phyloP scores from a whole-genome alignment of 768 basidiomycete species.

The Pulveroboletus frians region DNA sequence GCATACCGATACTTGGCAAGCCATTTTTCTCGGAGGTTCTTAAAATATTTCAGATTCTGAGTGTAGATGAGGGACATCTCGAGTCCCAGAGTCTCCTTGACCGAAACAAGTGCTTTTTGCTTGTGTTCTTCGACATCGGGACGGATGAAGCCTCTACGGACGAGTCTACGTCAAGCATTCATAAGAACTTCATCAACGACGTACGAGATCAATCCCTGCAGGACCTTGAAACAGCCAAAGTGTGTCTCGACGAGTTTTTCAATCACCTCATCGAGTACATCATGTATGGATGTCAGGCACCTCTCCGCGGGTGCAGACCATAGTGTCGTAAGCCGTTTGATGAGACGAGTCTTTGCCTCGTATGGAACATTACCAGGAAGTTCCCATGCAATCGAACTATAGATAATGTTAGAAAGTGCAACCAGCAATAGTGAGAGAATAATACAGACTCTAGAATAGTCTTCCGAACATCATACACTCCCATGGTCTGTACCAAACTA shows the following conservation, averaged over 20 bases:
- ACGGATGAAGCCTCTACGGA: constrained; percentile 24
- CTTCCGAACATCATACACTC: constrained; percentile 31
- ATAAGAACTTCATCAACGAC: constrained; percentile 3
- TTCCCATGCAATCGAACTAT: constrained; percentile 31
- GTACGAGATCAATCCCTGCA: constrained; percentile 35
- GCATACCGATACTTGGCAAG: constrained; percentile 19
- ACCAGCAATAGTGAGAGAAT: not conserved
- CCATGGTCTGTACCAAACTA: constrained; percentile 16
- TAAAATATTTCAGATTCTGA: constrained; percentile 26
- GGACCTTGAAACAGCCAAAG: constrained; percentile 38
- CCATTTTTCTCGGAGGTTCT: constrained; percentile 23
- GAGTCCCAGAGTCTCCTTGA: constrained; percentile 34
- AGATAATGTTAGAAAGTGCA: not conserved
- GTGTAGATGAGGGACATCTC: constrained; percentile 40
- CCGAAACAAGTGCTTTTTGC: constrained; percentile 14
- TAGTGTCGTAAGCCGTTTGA: constrained; percentile 28
- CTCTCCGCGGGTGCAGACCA: constrained; percentile 35
- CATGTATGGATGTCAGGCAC: constrained; percentile 33
- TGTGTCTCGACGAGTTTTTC: constrained; percentile 26
- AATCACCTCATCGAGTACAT: constrained; percentile 29
- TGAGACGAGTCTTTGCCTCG: constrained; percentile 35
- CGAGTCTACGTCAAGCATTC: not conserved
- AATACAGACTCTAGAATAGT: constrained; percentile 33
- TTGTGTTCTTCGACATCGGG: constrained; percentile 29
- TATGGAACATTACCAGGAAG: constrained; percentile 39